Conservation (phyloP, 352 stramenopile genomes). For the Phytopythium ostracodes region DNA sequence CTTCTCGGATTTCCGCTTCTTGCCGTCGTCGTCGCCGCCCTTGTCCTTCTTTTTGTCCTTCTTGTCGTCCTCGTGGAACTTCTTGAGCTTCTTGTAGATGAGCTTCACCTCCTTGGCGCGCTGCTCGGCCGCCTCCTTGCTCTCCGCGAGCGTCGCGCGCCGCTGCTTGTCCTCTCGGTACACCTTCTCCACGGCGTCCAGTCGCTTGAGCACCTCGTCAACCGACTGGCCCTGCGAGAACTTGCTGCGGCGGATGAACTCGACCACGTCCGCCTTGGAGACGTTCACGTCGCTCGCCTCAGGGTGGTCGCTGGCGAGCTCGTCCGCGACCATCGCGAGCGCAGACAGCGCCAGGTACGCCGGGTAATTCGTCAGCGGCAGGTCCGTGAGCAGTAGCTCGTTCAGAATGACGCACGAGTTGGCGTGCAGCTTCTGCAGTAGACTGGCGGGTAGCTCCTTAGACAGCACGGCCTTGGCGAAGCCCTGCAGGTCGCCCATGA, state of each 20-base stretch:
- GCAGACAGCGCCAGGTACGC: constrained; percentile 66
- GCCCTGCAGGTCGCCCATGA: constrained; percentile 80
- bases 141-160: constrained; percentile 25
- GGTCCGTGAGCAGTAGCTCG: constrained; percentile 70
- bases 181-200: constrained; percentile 31
- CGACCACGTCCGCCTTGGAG: constrained; percentile 32
- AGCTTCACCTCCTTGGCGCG: constrained; percentile 69
- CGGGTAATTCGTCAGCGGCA: constrained; percentile 61
- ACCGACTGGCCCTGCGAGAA: constrained; percentile 56
- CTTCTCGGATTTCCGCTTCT: constrained; percentile 72
- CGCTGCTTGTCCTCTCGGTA: constrained; percentile 33
- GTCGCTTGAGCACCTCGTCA: constrained; percentile 22
- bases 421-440: constrained; percentile 76
- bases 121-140: constrained; percentile 27
- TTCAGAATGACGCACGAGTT: constrained; percentile 72
- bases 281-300: constrained; percentile 22
- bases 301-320: constrained; percentile 28
- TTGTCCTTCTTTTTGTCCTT: constrained; percentile 67
- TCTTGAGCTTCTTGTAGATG: constrained; percentile 88
- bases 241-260: constrained; percentile 70
- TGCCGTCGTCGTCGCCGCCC: constrained; percentile 34
- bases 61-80: constrained; percentile 63
- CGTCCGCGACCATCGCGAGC: constrained; percentile 48
- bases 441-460: constrained; percentile 56
- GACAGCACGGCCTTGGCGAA: constrained; percentile 54